Conservation (phyloP, 208 protist genomes). For the Leishmania martiniquensis region DNA sequence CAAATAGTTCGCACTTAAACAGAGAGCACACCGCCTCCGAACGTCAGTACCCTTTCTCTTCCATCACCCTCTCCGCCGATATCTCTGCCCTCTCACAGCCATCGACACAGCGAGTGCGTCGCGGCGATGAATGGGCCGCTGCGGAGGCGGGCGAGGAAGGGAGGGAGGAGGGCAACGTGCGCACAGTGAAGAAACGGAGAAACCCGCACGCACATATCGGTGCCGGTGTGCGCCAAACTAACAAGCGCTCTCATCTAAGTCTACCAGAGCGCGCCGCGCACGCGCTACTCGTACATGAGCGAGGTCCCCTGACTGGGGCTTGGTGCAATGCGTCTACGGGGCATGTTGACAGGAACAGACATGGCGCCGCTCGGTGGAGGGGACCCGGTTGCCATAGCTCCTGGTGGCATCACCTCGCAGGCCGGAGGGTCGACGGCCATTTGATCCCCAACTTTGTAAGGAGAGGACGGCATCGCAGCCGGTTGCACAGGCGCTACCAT, state of each 20-base stretch:
- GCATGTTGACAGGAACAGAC: slow-evolving; percentile 28
- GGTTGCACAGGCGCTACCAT: slow-evolving; percentile 9
- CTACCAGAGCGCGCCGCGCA: not conserved
- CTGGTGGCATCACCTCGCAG: slow-evolving; percentile 6
- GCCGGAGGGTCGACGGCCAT: not conserved
- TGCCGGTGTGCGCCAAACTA: not conserved
- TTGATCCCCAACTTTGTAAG: not conserved
- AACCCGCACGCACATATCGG: not conserved
- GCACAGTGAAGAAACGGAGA: not conserved
- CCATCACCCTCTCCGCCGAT: not conserved
- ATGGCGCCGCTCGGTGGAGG: not conserved
- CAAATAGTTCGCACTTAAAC: not conserved
- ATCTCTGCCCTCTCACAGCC: not conserved
- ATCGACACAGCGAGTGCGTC: not conserved
- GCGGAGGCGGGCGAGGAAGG: not conserved
- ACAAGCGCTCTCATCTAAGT: not conserved
- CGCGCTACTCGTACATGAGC: slow-evolving; percentile 7
- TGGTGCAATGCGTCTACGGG: slow-evolving; percentile 15
- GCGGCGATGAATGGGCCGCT: not conserved
- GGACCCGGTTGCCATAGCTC: not conserved
- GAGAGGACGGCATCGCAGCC: slow-evolving; percentile 8
- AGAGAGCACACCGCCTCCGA: not conserved
- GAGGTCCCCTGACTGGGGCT: slow-evolving; percentile 3
- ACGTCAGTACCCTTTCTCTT: not conserved
- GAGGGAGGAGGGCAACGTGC: not conserved